Conservation (phyloP, 1,139 yeast species). For the Kodamaea arcana region DNA sequence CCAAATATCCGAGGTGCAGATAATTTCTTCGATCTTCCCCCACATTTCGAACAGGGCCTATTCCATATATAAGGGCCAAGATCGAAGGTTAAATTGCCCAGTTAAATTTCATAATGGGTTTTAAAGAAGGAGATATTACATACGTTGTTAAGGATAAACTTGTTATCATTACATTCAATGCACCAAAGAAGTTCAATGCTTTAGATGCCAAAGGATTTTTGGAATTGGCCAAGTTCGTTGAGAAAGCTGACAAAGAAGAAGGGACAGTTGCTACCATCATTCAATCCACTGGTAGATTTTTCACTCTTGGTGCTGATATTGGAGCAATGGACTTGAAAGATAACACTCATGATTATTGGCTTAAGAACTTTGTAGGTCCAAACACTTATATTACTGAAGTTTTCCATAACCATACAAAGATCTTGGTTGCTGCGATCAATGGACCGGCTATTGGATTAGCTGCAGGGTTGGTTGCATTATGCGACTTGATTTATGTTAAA, state of each 20-base stretch:
- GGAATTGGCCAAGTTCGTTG: slow-evolving; percentile 55
- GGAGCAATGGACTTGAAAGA: slow-evolving; percentile 16
- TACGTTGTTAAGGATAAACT: slow-evolving; percentile 53
- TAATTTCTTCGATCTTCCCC: too few species aligned
- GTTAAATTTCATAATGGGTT: too few species aligned
- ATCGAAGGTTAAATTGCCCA: too few species aligned
- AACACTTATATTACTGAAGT: slow-evolving; percentile 67
- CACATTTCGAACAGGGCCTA: too few species aligned
- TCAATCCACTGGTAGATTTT: slow-evolving; percentile 70
- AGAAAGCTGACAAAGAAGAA: slow-evolving; percentile 62
- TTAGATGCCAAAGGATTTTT: slow-evolving; percentile 64
- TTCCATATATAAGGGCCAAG: too few species aligned
- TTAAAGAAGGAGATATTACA: slow-evolving; percentile 19
- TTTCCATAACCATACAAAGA: slow-evolving; percentile 68
- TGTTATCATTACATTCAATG: slow-evolving; percentile 65
- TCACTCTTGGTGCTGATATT: slow-evolving; percentile 85
- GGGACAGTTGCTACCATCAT: slow-evolving; percentile 63
- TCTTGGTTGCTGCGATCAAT: slow-evolving; percentile 70
- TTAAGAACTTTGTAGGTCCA: slow-evolving; percentile 59
- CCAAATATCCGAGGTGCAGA: too few species aligned
- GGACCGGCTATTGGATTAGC: slow-evolving; percentile 86
- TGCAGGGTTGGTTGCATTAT: slow-evolving; percentile 68
- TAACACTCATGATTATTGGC: slow-evolving; percentile 52
- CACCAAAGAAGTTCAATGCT: slow-evolving; percentile 65
- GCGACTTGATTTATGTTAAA: slow-evolving; percentile 72